Percentiles rank a stretch among this genome's conserved stretches.
Evolutionary conservation across 306 rosid species (phyloP).

Genomic region (Cyamopsis tetragonoloba): DNA sequence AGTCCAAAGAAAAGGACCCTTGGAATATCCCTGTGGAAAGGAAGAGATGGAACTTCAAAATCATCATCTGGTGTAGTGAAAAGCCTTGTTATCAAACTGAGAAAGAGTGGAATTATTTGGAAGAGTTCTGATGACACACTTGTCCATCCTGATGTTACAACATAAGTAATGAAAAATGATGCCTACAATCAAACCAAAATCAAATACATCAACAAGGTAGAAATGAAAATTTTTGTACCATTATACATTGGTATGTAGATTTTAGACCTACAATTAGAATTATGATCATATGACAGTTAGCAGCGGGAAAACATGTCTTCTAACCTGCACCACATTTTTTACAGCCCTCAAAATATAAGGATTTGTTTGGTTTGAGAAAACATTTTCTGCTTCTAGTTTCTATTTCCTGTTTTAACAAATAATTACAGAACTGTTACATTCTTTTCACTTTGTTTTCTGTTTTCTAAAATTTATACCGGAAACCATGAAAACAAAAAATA

Average conservation of each 20-base stretch:
- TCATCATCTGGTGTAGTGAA: conserved; percentile 46
- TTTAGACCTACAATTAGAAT: conserved; percentile 7
- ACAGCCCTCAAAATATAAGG: neutral
- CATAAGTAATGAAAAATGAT: conserved; percentile 91
- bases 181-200: conserved; percentile 54
- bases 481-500: too few relatives aligned
- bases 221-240: conserved; percentile 2
- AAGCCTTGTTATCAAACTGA: conserved; percentile 56
- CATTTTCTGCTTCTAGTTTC: too few relatives aligned
- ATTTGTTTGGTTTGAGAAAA: too few relatives aligned
- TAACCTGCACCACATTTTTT: conserved; percentile 48
- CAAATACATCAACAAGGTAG: conserved; percentile 27
- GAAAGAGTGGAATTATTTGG: conserved; percentile 58
- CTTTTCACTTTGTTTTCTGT: too few relatives aligned
- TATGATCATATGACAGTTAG: conserved; percentile 11
- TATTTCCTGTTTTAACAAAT: too few relatives aligned
- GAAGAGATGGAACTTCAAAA: conserved; percentile 60
- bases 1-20: conserved; percentile 85
- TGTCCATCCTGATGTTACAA: conserved; percentile 96
- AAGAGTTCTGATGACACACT: conserved; percentile 75
- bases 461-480: too few relatives aligned
- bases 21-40: conserved; percentile 70
- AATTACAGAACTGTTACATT: too few relatives aligned
- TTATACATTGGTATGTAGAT: neutral
- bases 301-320: conserved; percentile 8